Evolutionary conservation across 2,329 filamentous ascomycete genomes (phyloP), one percentile per base, ranked within the genome.

Genomic region (Zymoseptoria ardabiliae): DNA sequence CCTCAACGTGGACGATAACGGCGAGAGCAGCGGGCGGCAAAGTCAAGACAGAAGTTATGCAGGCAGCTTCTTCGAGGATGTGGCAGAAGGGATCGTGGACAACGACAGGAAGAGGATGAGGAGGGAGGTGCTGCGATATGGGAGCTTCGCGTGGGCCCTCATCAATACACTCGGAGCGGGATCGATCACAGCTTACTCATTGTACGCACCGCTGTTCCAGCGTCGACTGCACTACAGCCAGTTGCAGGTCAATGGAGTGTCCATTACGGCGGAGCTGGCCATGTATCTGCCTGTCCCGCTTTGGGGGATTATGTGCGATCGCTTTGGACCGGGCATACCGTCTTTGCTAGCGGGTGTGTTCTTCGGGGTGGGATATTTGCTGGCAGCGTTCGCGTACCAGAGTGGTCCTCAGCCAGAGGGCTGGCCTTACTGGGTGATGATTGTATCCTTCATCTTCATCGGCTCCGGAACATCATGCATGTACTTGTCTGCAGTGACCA

Each of bases 221-320:
- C 87, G 88, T 58, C 86, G 87, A 51, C 81, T 99, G 55, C 88
- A 86, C 70, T 99, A 97, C 76, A 88, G 86, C 2, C 94, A 99
- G 76, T 83, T 94, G 63, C 90, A 94, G 73, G 91, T 99, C 75
- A 97, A 97, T 74, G 85, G 87, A 28, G 86, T 97, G 52, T 89
- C 90, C 62, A 95, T 95, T 67, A 87, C 88, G 17, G 91, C 91
- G 58, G 93, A 92, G 72, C 78, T 97, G 48, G 87, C 90, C 45
- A 86, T 96, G 78, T 99, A 99, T 76, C 82, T 97, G 4, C 90
- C 90, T n/a, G 91, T 97, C 2, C 89, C 93, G 2, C 68, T 94
- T 49, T 88, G 96, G 68, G 94, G 94, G 45, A 96, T 93, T 74
- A 78, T 96, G 55, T 97, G 93, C 79, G 94, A 99, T 75, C 88